phyloP scores from a whole-genome alignment of 208 protist species.

The Wallacemonas sp. region DNA sequence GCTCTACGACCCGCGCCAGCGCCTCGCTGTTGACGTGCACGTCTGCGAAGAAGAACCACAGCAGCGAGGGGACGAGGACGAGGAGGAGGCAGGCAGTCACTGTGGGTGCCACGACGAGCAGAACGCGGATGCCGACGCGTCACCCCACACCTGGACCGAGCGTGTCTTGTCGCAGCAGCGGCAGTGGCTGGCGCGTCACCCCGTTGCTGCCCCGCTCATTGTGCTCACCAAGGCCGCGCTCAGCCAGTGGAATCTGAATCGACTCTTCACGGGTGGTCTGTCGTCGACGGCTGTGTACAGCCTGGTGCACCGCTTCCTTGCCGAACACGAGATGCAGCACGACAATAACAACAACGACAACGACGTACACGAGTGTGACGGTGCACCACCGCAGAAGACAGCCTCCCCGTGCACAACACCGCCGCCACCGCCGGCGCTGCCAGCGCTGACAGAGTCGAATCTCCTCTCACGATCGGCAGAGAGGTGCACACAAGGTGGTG shows the following conservation, averaged over 20 bases:
- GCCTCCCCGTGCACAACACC: no score
- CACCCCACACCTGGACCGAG: slow-evolving; percentile 20
- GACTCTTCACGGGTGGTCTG: slow-evolving; percentile 50
- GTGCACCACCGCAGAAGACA: no score
- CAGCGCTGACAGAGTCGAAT: not conserved
- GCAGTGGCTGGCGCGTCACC: slow-evolving; percentile 36
- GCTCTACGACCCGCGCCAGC: slow-evolving; percentile 24
- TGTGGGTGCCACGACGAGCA: not conserved
- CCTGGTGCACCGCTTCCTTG: slow-evolving; percentile 59
- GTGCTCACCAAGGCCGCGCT: slow-evolving; percentile 61
- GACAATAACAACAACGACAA: no score
- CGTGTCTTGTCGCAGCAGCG: slow-evolving; percentile 37
- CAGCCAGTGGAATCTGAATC: slow-evolving; percentile 57
- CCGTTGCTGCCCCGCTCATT: slow-evolving; percentile 33
- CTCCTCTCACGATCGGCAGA: no score
- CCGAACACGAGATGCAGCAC: slow-evolving; percentile 28
- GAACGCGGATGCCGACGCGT: not conserved
- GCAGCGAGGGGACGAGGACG: not conserved
- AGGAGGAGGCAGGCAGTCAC: not conserved
- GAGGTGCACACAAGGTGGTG: no score
- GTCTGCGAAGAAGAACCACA: slow-evolving; percentile 29
- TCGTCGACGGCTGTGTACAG: slow-evolving; percentile 62
- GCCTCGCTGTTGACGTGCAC: slow-evolving; percentile 45
- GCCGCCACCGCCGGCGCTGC: not conserved
- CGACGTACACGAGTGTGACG: no score